Percentiles rank a stretch among this genome's conserved stretches.
phyloP scores from a whole-genome alignment of 805 yeast species.

The Tetrapisispora iriomotensis region DNA sequence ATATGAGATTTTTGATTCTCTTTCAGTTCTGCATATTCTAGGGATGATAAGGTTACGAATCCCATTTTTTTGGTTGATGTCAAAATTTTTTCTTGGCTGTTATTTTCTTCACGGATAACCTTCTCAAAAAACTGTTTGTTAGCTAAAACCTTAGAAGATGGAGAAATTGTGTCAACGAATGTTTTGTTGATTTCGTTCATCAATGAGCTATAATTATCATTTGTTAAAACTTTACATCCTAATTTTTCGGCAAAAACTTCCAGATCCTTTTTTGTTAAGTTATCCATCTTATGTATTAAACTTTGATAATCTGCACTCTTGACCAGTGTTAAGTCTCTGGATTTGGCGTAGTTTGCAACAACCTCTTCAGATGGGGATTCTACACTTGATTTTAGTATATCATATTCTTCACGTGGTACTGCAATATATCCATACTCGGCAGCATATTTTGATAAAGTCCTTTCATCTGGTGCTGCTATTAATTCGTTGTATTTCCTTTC shows the following conservation, averaged over 20 bases:
- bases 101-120: conserved; percentile 22
- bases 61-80: conserved; percentile 29
- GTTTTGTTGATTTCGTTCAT: conserved; percentile 5
- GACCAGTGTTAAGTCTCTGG: conserved; percentile 9
- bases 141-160: conserved; percentile 25
- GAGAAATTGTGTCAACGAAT: conserved; percentile 4
- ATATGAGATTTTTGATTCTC: conserved; percentile 24
- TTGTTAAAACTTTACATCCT: conserved; percentile 26
- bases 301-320: conserved; percentile 4
- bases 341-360: conserved; percentile 6
- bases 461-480: conserved; percentile 7
- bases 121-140: conserved; percentile 30
- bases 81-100: conserved; percentile 21
- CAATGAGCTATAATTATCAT: conserved; percentile 26
- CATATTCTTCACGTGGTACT: conserved; percentile 8
- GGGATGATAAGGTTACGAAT: conserved; percentile 27
- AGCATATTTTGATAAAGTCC: conserved; percentile 10
- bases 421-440: conserved; percentile 15
- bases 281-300: conserved; percentile 3
- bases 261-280: conserved; percentile 10
- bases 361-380: conserved; percentile 8
- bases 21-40: conserved; percentile 26
- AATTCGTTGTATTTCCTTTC: conserved; percentile 10
- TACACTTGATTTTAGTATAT: conserved; percentile 1
- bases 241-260: conserved; percentile 25